These are phyloP conservation scores for Starmerella apis DNA, from an alignment of 805 yeast species.

Conservation along the genomic window DNA sequence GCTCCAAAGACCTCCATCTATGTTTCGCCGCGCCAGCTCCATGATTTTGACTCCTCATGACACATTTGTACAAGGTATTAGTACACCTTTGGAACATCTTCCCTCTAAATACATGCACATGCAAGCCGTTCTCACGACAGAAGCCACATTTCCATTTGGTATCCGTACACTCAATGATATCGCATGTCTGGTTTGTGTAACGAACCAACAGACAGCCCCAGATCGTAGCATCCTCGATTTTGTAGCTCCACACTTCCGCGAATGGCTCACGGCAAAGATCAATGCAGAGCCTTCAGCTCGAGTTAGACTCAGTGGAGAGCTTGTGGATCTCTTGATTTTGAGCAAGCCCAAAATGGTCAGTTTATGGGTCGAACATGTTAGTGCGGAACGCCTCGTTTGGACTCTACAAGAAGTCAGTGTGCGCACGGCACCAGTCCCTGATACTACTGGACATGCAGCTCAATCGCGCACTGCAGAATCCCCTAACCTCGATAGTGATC, in stretches of 20 bases:
- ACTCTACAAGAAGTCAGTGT: constrained; percentile 66
- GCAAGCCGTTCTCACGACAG: constrained; percentile 78
- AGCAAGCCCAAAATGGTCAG: constrained; percentile 49
- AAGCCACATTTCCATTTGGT: constrained; percentile 62
- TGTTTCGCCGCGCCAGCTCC: constrained; percentile 17
- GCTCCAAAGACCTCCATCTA: constrained; percentile 12
- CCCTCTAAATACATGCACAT: constrained; percentile 55
- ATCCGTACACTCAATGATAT: constrained; percentile 79
- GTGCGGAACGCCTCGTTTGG: constrained; percentile 47
- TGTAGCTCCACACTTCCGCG: constrained; percentile 26
- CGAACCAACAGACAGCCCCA: constrained; percentile 52
- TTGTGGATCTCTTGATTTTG: constrained; percentile 10
- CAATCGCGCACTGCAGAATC: background rate
- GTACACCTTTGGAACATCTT: constrained; percentile 44
- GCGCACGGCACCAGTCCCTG: background rate
- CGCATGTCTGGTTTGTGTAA: constrained; percentile 79
- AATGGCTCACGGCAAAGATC: constrained; percentile 6
- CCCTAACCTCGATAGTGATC: background rate
- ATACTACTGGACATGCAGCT: background rate
- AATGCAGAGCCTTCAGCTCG: background rate
- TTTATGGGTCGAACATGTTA: constrained; percentile 61
- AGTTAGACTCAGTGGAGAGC: constrained; percentile 13
- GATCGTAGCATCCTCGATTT: constrained; percentile 62
- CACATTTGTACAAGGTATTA: constrained; percentile 12
- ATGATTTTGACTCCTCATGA: constrained; percentile 8